Percentiles rank a stretch among this genome's conserved stretches.
Evolutionary conservation across 495 filamentous ascomycete genomes (phyloP).

Genomic region (Symbiotaphrina buchneri): DNA sequence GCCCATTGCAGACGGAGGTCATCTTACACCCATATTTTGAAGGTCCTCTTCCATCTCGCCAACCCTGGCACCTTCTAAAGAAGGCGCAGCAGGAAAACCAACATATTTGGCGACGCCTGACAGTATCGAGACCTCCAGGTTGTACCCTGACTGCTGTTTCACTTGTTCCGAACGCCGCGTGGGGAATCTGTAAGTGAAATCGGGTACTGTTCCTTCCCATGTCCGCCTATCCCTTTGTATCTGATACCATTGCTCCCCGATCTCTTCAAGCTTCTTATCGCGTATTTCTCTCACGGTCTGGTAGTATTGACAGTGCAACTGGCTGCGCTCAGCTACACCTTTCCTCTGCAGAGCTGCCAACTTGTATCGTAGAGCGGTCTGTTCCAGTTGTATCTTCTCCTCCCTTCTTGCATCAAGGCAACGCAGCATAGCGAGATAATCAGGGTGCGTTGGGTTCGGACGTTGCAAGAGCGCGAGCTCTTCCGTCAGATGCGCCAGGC

Average conservation of each 20-base stretch:
- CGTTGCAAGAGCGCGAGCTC: conserved; percentile 67
- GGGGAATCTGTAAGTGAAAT: conserved; percentile 26
- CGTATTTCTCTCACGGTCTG: conserved; percentile 63
- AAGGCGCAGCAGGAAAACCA: conserved; percentile 87
- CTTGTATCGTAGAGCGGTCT: conserved; percentile 47
- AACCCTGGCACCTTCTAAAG: conserved; percentile 43
- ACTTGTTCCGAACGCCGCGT: conserved; percentile 48
- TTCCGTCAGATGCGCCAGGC: conserved; percentile 52
- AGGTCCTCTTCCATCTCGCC: conserved; percentile 70
- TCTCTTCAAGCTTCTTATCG: conserved; percentile 51
- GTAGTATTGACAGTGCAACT: conserved; percentile 69
- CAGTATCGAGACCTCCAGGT: conserved; percentile 77
- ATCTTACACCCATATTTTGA: conserved; percentile 68
- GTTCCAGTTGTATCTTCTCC: conserved; percentile 53
- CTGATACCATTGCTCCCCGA: conserved; percentile 72
- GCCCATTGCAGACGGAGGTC: conserved; percentile 8
- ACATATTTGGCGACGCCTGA: conserved; percentile 83
- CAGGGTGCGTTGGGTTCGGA: conserved; percentile 64
- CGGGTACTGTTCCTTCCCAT: conserved; percentile 56
- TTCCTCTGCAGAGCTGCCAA: conserved; percentile 45
- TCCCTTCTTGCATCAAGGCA: conserved; percentile 61
- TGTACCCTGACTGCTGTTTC: conserved; percentile 64
- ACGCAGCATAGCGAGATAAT: conserved; percentile 66
- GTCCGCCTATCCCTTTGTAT: conserved; percentile 80
- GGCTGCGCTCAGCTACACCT: conserved; percentile 56